Conservation (phyloP, 2,329 filamentous ascomycete genomes). For the Dothistroma septosporum region DNA sequence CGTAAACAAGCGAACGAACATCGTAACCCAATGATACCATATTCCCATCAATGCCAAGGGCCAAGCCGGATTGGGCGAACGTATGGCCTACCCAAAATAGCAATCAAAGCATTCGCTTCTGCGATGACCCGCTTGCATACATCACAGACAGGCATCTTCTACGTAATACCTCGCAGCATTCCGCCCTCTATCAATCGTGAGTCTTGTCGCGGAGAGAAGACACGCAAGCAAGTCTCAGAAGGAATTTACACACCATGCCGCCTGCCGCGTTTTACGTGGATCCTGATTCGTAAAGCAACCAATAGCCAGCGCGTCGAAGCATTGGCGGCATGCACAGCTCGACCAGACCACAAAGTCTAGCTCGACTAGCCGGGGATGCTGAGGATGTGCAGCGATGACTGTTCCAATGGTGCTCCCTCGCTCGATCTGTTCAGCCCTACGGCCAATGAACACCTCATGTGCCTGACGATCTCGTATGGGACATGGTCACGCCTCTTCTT, state of each 20-base stretch:
- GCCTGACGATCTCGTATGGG: neutral
- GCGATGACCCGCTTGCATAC: neutral
- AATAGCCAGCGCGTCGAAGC: neutral
- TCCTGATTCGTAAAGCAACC: neutral
- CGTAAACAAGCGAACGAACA: too few relatives aligned
- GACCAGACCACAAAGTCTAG: neutral
- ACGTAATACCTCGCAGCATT: neutral
- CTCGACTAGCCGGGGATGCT: too few relatives aligned
- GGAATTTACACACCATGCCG: neutral
- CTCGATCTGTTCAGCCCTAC: neutral
- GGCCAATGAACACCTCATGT: neutral
- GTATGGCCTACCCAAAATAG: too few relatives aligned
- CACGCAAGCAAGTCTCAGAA: neutral
- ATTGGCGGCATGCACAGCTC: neutral
- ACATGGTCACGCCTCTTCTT: neutral
- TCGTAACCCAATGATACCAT: too few relatives aligned
- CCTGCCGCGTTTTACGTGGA: neutral
- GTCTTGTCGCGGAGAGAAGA: neutral
- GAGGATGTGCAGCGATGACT: neutral
- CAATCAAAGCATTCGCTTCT: neutral
- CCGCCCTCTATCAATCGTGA: neutral
- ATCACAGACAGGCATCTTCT: neutral
- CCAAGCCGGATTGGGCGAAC: too few relatives aligned
- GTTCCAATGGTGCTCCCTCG: neutral
- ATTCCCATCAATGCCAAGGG: too few relatives aligned